These are phyloP conservation scores for Kuraishia cidri DNA, from an alignment of 805 yeast genomes.

Conservation along the genomic window DNA sequence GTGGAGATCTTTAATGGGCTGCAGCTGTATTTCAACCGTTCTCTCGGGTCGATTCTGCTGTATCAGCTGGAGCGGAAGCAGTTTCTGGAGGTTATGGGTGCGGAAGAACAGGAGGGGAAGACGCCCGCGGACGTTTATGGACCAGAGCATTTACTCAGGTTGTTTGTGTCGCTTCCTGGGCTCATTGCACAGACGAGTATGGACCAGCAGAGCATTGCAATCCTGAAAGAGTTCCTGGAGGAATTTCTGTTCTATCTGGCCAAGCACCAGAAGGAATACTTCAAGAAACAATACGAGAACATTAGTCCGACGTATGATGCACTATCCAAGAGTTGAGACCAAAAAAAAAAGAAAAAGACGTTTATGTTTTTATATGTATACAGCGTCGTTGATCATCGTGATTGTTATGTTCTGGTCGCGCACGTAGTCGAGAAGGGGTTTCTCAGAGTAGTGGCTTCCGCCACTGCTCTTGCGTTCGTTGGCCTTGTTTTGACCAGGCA, in stretches of 20 bases:
- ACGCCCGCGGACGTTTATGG: constrained; percentile 53
- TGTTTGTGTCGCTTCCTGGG: constrained; percentile 75
- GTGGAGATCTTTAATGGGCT: constrained; percentile 69
- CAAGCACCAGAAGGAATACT: constrained; percentile 25
- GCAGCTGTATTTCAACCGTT: constrained; percentile 61
- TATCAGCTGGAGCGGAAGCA: constrained; percentile 77
- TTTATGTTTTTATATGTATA: background rate
- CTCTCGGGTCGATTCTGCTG: constrained; percentile 58
- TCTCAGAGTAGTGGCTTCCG: background rate
- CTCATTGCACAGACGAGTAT: constrained; percentile 69
- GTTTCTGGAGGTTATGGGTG: constrained; percentile 40
- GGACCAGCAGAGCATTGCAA: constrained; percentile 64
- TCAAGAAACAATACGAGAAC: constrained; percentile 36
- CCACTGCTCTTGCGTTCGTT: too few species aligned
- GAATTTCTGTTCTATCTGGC: constrained; percentile 44
- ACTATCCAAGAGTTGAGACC: constrained; percentile 10
- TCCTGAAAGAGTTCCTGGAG: constrained; percentile 45
- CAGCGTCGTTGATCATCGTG: background rate
- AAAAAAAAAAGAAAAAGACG: background rate
- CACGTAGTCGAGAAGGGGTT: background rate
- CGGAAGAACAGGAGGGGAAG: constrained; percentile 22
- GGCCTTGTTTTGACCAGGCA: too few species aligned
- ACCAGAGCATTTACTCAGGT: constrained; percentile 69
- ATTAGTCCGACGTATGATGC: constrained; percentile 40
- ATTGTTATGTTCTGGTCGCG: background rate